phyloP scores from a whole-genome alignment of 2,329 filamentous ascomycete genomes.

The Aquanectria penicillioides region DNA sequence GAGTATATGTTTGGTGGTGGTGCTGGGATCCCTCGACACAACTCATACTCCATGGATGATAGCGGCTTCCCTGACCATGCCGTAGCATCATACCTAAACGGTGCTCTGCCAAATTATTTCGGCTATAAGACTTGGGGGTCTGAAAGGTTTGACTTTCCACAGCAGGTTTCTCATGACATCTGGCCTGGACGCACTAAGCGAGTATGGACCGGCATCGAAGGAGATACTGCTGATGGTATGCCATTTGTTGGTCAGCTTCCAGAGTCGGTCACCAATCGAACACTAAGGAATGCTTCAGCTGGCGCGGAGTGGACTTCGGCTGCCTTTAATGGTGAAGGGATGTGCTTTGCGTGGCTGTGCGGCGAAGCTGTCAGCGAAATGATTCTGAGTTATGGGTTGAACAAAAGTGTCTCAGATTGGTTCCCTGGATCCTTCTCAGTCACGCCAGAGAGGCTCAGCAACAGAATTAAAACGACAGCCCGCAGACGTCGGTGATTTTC shows the following conservation, averaged over 20 bases:
- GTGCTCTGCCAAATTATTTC: constrained; percentile 5
- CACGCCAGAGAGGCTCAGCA: neutral
- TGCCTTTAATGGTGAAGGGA: constrained; percentile 11
- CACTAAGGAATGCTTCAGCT: neutral
- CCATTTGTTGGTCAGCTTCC: constrained; percentile 2
- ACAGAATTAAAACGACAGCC: neutral
- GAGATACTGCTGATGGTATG: neutral
- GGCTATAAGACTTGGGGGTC: constrained; percentile 8
- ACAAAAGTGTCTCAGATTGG: neutral
- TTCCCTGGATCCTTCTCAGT: constrained; percentile 10
- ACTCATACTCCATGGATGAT: neutral
- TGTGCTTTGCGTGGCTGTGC: constrained; percentile 11
- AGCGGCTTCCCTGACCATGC: neutral
- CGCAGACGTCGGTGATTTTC: no score
- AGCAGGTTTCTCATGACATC: neutral
- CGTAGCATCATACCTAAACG: constrained; percentile 10
- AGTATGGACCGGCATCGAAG: constrained; percentile 10
- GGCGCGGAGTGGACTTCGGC: constrained; percentile 7
- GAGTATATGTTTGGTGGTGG: constrained; percentile 16
- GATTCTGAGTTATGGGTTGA: neutral
- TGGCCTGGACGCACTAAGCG: constrained; percentile 8
- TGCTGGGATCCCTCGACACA: neutral
- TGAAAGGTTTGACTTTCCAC: neutral
- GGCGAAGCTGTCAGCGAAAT: constrained; percentile 12
- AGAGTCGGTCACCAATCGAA: neutral